A percentile compares a stretch with the other conserved stretches of the same genome.
phyloP scores from a whole-genome alignment of 768 basidiomycete species.

The Leccinum longicurvipes region DNA sequence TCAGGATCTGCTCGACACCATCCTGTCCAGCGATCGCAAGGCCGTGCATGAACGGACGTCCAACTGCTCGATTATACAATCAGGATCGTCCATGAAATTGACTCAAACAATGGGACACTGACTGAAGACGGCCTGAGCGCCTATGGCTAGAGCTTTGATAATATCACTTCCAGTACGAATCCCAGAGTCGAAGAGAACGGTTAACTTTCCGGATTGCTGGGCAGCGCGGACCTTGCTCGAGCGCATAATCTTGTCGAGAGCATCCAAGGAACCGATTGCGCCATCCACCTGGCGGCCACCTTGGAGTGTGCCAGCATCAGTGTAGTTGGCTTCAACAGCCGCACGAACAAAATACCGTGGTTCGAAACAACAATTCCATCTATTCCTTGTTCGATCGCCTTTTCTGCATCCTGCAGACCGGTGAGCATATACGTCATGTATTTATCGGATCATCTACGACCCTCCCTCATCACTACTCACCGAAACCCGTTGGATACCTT shows the following conservation, averaged over 20 bases:
- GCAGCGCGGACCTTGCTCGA: conserved; percentile 57
- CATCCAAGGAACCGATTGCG: conserved; percentile 69
- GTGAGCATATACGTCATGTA: neutral
- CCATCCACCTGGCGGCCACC: conserved; percentile 81
- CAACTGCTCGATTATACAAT: conserved; percentile 42
- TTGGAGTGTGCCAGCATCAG: conserved; percentile 20
- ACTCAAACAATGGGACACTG: conserved; percentile 27
- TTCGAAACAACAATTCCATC: conserved; percentile 49
- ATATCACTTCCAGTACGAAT: conserved; percentile 83
- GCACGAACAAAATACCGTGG: conserved; percentile 24
- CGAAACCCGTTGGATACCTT: conserved; percentile 68
- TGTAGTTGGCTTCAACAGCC: neutral
- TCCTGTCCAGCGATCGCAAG: conserved; percentile 65
- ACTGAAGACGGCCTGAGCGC: conserved; percentile 80
- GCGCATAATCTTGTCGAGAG: conserved; percentile 65
- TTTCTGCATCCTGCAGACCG: conserved; percentile 43
- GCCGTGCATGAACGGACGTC: conserved; percentile 73
- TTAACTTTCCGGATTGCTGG: conserved; percentile 58
- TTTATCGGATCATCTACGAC: neutral
- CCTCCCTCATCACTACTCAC: conserved; percentile 35
- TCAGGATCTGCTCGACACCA: conserved; percentile 74
- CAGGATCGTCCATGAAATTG: neutral
- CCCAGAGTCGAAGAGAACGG: conserved; percentile 68
- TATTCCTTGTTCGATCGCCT: conserved; percentile 41
- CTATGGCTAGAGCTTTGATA: conserved; percentile 80